Base-by-base conservation (phyloP, 2,329 filamentous ascomycete species). In the Fusarium irregulare region DNA sequence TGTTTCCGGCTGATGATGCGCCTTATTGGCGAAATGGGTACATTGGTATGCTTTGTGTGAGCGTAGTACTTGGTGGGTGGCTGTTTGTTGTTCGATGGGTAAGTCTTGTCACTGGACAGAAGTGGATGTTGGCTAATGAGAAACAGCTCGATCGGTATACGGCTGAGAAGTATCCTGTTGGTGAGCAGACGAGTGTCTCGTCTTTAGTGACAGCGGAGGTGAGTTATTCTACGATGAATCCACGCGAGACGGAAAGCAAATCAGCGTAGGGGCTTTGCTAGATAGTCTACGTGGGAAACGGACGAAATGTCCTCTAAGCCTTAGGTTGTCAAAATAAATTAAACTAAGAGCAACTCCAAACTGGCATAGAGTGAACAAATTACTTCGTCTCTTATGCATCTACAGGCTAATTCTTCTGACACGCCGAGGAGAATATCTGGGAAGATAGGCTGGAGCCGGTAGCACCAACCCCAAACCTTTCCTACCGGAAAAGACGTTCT, bases 1-100 rank as follows among this genome's bases (percentile, higher is more conserved):
- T 84, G 20, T 84, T 83, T 53, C 77, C 81, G 1, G 81, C 81
- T 0, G 77, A 77, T 21, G 79, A 84, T 59, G 81, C 81, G 2
- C 81, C 82, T 4, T 83, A 83, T 50, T 83, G 82, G 74, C 48
- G 68, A 0, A 76, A 68, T 9, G 76, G 76, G 0, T 77, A 75
- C 0, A 76, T 77, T 2, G 64, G 72, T 0, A 77, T 77, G 71
- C 56, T 76, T 1, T 73, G 71, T 16, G 54, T 72, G 0, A 70
- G 61, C 25, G 16, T 18, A 6, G 48, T 44, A 0, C n/a, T 73
- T 14, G 14, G 25, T 0, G 54, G 40, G 7, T 73, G 71, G 71
- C 1, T 73, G 0, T 72, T 73, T n/a, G 56, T 66, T 3, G 65
- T 72, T 16, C 56, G 60, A 1, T 71, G 68, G 68, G 68, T 71